Conservation (phyloP, 805 yeast genomes). For the Hanseniaspora jakobsenii region DNA sequence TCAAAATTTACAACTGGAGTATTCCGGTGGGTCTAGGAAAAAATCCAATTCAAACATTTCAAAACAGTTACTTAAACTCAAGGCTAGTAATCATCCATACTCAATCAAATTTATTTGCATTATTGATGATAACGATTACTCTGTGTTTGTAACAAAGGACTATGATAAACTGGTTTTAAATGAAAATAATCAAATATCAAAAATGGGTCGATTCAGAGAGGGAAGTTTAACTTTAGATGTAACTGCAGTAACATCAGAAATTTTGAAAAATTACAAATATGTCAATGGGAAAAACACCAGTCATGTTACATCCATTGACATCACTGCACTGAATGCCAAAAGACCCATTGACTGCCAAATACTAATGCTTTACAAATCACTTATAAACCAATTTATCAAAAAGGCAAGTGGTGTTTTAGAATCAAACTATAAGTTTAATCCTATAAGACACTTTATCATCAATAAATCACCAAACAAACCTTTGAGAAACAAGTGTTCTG, state of each 20-base stretch:
- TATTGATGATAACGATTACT: not conserved
- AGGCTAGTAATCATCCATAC: not conserved
- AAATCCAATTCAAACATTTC: not conserved
- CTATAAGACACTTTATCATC: constrained; percentile 2
- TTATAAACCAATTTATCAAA: not conserved
- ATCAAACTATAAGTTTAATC: not conserved
- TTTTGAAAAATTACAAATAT: not conserved
- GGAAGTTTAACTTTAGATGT: not conserved
- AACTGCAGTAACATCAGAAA: not conserved
- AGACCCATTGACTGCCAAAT: constrained; percentile 12
- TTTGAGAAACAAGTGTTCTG: constrained; percentile 37
- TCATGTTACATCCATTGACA: not conserved
- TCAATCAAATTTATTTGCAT: not conserved
- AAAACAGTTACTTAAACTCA: not conserved
- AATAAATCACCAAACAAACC: not conserved
- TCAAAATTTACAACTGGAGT: not conserved
- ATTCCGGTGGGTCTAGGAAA: not conserved
- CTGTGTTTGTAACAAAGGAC: constrained; percentile 4
- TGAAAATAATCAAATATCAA: not conserved
- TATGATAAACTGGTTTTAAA: constrained; percentile 1
- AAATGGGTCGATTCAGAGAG: not conserved
- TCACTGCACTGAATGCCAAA: not conserved
- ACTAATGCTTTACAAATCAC: not conserved
- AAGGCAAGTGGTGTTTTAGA: not conserved
- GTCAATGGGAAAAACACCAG: not conserved